Evolutionary conservation across 768 basidiomycete genomes (phyloP).

Genomic region (Phallus indusiatus): DNA sequence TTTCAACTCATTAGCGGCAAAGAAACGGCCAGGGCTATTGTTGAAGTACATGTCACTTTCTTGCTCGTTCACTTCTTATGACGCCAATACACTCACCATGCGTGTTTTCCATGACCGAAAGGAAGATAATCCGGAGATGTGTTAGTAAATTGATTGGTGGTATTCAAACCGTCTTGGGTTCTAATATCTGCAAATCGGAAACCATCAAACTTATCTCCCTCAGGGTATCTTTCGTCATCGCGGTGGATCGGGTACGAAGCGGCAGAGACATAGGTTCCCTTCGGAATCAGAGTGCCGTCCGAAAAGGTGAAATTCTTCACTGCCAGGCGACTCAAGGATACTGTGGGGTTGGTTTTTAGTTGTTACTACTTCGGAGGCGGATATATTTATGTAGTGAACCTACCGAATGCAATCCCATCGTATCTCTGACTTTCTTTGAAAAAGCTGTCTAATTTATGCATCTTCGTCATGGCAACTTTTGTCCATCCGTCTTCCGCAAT

Average conservation of each 20-base stretch:
- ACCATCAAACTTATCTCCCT: too few relatives aligned
- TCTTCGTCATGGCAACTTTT: slow-evolving; percentile 30
- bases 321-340: slow-evolving; percentile 5
- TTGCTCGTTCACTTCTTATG: too few relatives aligned
- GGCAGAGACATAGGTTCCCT: slow-evolving; percentile 17
- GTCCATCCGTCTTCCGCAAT: slow-evolving; percentile 27
- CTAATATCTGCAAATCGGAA: slow-evolving; percentile 8
- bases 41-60: too few relatives aligned
- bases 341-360: too few relatives aligned
- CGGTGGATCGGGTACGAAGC: slow-evolving; percentile 10
- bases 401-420: slow-evolving; percentile 13
- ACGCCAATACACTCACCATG: too few relatives aligned
- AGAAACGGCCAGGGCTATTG: slow-evolving; percentile 12
- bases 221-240: slow-evolving; percentile 8
- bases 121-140: slow-evolving; percentile 6
- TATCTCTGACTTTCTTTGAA: slow-evolving; percentile 35
- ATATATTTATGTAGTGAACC: too few relatives aligned
- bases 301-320: slow-evolving; percentile 12
- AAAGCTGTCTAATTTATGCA: slow-evolving; percentile 42
- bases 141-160: slow-evolving; percentile 13
- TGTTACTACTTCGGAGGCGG: too few relatives aligned
- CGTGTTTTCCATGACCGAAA: slow-evolving; percentile 11
- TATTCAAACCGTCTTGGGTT: slow-evolving; percentile 2
- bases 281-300: slow-evolving; percentile 11
- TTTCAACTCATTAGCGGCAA: slow-evolving; percentile 10